These are phyloP conservation scores for Patellaria atrata DNA, from an alignment of 495 filamentous ascomycete species.

Conservation along the genomic window DNA sequence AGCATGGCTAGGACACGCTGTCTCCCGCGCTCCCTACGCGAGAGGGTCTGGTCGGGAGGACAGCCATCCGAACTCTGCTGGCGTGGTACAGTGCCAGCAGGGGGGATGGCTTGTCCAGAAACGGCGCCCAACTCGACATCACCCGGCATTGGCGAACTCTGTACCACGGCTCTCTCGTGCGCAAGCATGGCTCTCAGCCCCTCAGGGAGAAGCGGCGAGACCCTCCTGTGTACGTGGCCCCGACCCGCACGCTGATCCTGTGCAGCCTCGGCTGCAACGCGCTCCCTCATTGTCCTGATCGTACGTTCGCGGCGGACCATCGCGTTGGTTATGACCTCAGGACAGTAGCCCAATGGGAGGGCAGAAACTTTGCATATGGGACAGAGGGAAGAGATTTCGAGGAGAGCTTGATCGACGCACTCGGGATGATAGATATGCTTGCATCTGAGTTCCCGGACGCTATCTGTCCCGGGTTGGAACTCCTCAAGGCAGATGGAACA, in stretches of 20 bases:
- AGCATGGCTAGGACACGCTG: conserved; percentile 24
- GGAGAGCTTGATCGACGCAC: conserved; percentile 72
- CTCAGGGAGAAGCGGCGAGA: no score
- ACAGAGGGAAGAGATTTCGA: conserved; percentile 59
- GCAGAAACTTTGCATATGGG: conserved; percentile 75
- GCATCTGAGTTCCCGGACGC: conserved; percentile 73
- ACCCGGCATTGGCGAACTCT: neutral
- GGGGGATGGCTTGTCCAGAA: neutral
- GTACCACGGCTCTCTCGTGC: neutral
- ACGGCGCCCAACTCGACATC: neutral
- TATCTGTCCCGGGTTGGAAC: conserved; percentile 49
- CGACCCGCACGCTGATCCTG: neutral
- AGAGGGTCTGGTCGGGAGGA: neutral
- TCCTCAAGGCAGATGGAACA: conserved; percentile 82
- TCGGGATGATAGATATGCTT: conserved; percentile 82
- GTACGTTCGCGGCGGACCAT: conserved; percentile 63
- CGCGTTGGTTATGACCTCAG: conserved; percentile 56
- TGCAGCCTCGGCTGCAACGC: neutral
- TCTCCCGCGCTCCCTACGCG: conserved; percentile 25
- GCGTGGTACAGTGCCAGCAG: neutral
- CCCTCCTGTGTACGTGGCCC: neutral
- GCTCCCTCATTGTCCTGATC: conserved; percentile 16
- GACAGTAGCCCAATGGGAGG: conserved; percentile 49
- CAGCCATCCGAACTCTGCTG: neutral
- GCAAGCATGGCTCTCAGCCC: neutral